These are phyloP conservation scores for Fusarium guadeloupense DNA, from an alignment of 2,329 filamentous ascomycete species.

Conservation along the genomic window DNA sequence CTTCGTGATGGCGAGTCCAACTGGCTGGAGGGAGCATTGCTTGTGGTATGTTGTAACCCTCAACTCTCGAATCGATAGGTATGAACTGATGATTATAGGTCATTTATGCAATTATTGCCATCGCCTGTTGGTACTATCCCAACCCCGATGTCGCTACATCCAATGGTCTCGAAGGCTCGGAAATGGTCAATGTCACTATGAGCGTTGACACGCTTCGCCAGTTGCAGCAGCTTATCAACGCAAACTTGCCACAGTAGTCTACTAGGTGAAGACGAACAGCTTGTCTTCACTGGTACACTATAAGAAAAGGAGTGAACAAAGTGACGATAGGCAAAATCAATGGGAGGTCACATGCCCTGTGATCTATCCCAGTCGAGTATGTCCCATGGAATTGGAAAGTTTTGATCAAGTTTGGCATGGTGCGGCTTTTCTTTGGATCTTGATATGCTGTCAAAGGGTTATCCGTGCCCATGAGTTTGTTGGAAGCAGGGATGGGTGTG, in stretches of 20 bases:
- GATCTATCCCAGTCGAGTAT: too few relatives aligned
- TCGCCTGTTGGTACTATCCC: constrained; percentile 57
- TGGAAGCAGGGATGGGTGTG: too few relatives aligned
- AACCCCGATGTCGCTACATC: constrained; percentile 52
- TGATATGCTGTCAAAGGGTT: too few relatives aligned
- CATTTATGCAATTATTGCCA: constrained; percentile 56
- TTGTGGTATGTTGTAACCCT: constrained; percentile 59
- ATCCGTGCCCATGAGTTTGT: too few relatives aligned
- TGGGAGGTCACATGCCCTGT: too few relatives aligned
- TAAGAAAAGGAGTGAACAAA: too few relatives aligned
- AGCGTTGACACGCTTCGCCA: constrained; percentile 44
- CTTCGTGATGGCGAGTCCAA: constrained; percentile 78
- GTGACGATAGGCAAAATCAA: too few relatives aligned
- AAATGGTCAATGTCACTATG: constrained; percentile 45
- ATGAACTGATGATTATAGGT: constrained; percentile 34
- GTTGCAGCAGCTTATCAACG: constrained; percentile 40
- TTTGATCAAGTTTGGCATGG: too few relatives aligned
- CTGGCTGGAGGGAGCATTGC: constrained; percentile 77
- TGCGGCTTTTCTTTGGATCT: too few relatives aligned
- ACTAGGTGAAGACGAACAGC: neutral
- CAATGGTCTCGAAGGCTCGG: constrained; percentile 41
- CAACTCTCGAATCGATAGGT: rapidly evolving
- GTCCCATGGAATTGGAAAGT: too few relatives aligned
- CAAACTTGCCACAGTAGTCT: constrained; percentile 17
- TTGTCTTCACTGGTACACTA: neutral